Conservation (phyloP, 768 basidiomycete genomes). For the Lepiota brunneoincarnata region DNA sequence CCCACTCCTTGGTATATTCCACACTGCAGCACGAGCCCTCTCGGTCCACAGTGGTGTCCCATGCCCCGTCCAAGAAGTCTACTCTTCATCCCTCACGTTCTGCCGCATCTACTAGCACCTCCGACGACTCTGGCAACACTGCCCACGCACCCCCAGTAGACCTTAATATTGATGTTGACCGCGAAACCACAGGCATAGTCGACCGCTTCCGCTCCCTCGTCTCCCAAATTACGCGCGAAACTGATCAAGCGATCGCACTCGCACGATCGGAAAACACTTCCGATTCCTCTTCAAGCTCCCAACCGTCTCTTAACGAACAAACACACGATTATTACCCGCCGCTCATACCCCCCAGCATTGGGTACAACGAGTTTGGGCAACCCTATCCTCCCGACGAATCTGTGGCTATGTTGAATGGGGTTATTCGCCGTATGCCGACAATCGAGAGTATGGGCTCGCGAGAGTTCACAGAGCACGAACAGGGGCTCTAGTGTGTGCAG, state of each 20-base stretch:
- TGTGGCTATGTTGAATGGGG: constrained; percentile 60
- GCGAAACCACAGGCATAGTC: constrained; percentile 39
- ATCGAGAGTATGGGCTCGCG: constrained; percentile 75
- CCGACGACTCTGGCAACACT: neutral
- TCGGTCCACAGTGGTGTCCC: constrained; percentile 12
- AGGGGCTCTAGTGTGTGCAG: constrained; percentile 19
- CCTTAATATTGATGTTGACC: constrained; percentile 24
- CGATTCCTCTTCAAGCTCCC: constrained; percentile 6
- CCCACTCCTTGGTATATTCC: neutral
- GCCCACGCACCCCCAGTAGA: constrained; percentile 2
- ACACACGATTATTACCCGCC: constrained; percentile 26
- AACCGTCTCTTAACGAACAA: constrained; percentile 14
- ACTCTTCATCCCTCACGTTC: constrained; percentile 5
- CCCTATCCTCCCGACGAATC: constrained; percentile 48
- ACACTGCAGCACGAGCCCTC: constrained; percentile 5
- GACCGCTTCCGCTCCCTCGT: constrained; percentile 52
- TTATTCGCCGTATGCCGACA: constrained; percentile 75
- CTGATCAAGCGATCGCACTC: constrained; percentile 43
- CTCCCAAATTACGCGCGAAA: constrained; percentile 48
- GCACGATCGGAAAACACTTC: constrained; percentile 28
- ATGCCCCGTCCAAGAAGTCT: constrained; percentile 8
- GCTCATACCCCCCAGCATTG: constrained; percentile 27
- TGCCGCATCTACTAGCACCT: neutral
- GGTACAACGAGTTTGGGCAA: constrained; percentile 47
- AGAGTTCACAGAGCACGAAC: constrained; percentile 42